Percentiles rank a stretch among this genome's conserved stretches.
Evolutionary conservation across 2,329 filamentous ascomycete genomes (phyloP).

Genomic region (Cryphonectria carpinicola): DNA sequence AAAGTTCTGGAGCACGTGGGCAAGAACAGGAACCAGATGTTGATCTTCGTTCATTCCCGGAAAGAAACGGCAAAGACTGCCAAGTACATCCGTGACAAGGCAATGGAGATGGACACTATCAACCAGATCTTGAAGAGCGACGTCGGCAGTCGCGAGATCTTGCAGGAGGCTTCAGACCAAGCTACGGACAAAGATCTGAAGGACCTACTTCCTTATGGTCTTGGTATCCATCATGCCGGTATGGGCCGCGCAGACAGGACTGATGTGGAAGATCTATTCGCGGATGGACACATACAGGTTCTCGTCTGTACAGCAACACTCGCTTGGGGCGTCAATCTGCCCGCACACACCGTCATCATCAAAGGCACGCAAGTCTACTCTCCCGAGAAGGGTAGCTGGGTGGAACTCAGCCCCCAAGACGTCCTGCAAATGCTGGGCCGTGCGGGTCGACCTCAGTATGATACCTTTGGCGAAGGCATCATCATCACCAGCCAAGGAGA

Average conservation of each 20-base stretch:
- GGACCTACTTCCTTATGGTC: slow-evolving; percentile 92
- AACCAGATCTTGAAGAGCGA: slow-evolving; percentile 93
- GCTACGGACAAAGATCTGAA: slow-evolving; percentile 88
- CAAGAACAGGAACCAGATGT: slow-evolving; percentile 92
- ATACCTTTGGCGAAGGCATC: slow-evolving; percentile 97
- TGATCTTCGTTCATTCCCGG: slow-evolving; percentile 97
- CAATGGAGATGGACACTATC: slow-evolving; percentile 95
- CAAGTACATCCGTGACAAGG: slow-evolving; percentile 94
- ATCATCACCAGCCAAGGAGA: slow-evolving; percentile 96
- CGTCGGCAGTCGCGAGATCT: slow-evolving; percentile 84
- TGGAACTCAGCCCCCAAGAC: slow-evolving; percentile 95
- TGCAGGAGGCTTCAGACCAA: slow-evolving; percentile 81
- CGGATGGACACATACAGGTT: slow-evolving; percentile 88
- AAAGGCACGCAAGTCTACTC: slow-evolving; percentile 99
- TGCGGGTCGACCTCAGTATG: slow-evolving; percentile 93
- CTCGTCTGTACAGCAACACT: slow-evolving; percentile 97
- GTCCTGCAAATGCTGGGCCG: slow-evolving; percentile 98
- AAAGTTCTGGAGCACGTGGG: slow-evolving; percentile 98
- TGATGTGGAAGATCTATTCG: slow-evolving; percentile 92
- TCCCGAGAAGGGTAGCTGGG: slow-evolving; percentile 97
- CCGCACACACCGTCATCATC: slow-evolving; percentile 97
- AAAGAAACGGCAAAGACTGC: slow-evolving; percentile 99
- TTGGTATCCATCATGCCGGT: slow-evolving; percentile 97
- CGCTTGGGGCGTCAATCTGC: slow-evolving; percentile 98
- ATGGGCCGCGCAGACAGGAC: slow-evolving; percentile 95